Percentiles rank a stretch among this genome's conserved stretches.
These are phyloP conservation scores for Solanum peruvianum DNA, from an alignment of 257 asterid genomes.

Conservation along the genomic window DNA sequence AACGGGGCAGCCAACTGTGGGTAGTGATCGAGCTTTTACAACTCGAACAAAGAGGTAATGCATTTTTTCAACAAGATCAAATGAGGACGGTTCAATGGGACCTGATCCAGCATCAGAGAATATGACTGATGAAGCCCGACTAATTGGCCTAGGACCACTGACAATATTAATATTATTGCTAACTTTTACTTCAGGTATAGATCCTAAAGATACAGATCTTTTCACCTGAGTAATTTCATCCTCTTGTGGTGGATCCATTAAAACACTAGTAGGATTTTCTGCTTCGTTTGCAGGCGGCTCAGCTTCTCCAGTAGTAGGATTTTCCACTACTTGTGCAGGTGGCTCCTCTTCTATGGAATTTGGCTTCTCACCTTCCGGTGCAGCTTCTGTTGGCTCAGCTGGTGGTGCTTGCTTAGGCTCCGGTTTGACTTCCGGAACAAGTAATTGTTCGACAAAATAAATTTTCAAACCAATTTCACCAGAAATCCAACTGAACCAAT, in stretches of 20 bases:
- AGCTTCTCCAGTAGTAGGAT: constrained; percentile 3
- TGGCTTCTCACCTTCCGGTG: constrained; percentile 7
- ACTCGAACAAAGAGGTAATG: constrained; percentile 69
- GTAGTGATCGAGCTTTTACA: constrained; percentile 68
- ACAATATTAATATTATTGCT: constrained; percentile 5
- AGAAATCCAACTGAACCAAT: constrained; percentile 51
- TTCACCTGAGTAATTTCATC: constrained; percentile 18
- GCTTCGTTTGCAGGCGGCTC: constrained; percentile 1
- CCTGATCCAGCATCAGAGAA: constrained; percentile 39
- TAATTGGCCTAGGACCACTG: constrained; percentile 50
- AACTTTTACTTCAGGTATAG: constrained; percentile 28
- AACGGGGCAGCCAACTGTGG: constrained; percentile 58
- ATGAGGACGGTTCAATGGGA: constrained; percentile 52
- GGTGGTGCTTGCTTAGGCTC: constrained; percentile 6
- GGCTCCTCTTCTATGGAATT: constrained; percentile 10
- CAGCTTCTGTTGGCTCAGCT: constrained; percentile 7
- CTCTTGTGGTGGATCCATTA: constrained; percentile 8
- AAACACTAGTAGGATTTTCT: constrained; percentile 4
- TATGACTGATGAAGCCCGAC: constrained; percentile 61
- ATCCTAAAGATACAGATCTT: constrained; percentile 39
- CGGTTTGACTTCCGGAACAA: constrained; percentile 26
- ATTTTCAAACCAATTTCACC: constrained; percentile 80
- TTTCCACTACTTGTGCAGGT: not conserved
- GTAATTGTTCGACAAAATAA: constrained; percentile 44
- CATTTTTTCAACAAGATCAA: constrained; percentile 87